These are phyloP conservation scores for Dictyostelium intermedium DNA, from an alignment of 78 protist genomes.

Conservation along the genomic window DNA sequence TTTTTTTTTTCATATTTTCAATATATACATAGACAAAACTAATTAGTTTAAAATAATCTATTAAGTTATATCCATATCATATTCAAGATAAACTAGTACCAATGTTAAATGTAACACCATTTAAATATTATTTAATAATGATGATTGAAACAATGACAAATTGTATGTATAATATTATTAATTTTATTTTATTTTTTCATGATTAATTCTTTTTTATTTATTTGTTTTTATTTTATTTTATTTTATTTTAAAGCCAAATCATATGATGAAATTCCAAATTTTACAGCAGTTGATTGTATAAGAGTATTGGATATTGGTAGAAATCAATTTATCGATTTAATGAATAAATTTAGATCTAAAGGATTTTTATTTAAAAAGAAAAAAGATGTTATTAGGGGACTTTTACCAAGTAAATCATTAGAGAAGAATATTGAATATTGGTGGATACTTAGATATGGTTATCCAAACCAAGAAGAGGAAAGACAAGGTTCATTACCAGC, in stretches of 20 bases:
- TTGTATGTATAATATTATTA: neutral
- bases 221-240: no score
- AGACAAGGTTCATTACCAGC: neutral
- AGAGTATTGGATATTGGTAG: conserved; percentile 82
- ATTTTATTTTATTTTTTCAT: no score
- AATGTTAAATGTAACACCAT: conserved; percentile 74
- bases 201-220: no score
- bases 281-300: conserved; percentile 85
- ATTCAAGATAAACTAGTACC: conserved; percentile 49
- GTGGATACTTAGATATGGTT: conserved; percentile 61
- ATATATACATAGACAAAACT: no score
- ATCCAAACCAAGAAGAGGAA: conserved; percentile 24
- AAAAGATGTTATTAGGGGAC: conserved; percentile 43
- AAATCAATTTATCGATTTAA: conserved; percentile 83
- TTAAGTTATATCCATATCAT: conserved; percentile 88
- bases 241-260: conserved; percentile 79
- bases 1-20: no score
- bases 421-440: conserved; percentile 80
- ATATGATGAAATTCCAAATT: conserved; percentile 85
- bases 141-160: conserved; percentile 85
- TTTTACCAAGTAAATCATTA: conserved; percentile 59
- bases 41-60: no score
- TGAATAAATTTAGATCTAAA: conserved; percentile 79
- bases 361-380: conserved; percentile 81
- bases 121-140: conserved; percentile 82